Evolutionary conservation across 2,329 filamentous ascomycete genomes (phyloP).

Genomic region (Fusarium sp.): DNA sequence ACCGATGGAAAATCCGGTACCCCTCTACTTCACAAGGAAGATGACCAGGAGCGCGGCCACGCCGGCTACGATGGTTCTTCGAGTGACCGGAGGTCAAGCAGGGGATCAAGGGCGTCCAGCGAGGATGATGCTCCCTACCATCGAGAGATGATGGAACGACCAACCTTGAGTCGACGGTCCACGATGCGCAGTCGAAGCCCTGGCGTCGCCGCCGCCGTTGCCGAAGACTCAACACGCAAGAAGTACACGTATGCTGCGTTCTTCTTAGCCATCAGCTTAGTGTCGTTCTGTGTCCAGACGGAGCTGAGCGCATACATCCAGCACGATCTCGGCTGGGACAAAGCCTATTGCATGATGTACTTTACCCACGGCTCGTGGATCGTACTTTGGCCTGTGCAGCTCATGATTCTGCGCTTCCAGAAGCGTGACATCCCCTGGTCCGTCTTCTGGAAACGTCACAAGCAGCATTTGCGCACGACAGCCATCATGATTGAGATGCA

Average conservation of each 20-base stretch:
- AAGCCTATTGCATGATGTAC: constrained; percentile 99
- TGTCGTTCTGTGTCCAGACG: constrained; percentile 94
- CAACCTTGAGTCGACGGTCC: constrained; percentile 63
- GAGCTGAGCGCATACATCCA: constrained; percentile 97
- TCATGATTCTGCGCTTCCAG: constrained; percentile 84
- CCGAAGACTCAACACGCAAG: constrained; percentile 71
- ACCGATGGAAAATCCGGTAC: constrained; percentile 62
- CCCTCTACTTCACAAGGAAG: constrained; percentile 59
- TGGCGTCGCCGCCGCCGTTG: constrained; percentile 59
- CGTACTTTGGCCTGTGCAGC: constrained; percentile 88
- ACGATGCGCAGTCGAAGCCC: constrained; percentile 86
- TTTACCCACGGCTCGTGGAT: constrained; percentile 96
- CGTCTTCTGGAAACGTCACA: constrained; percentile 83
- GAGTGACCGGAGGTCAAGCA: constrained; percentile 37
- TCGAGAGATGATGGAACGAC: constrained; percentile 46
- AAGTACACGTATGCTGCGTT: constrained; percentile 91
- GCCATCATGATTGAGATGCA: constrained; percentile 89
- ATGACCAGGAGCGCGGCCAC: constrained; percentile 51
- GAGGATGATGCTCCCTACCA: constrained; percentile 48
- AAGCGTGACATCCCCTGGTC: constrained; percentile 85
- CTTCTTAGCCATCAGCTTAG: constrained; percentile 86
- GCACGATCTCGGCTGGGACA: constrained; percentile 92
- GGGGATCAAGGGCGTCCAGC: constrained; percentile 35
- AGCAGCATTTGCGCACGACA: constrained; percentile 67
- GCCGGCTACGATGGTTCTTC: constrained; percentile 24